Evolutionary conservation across 2,329 filamentous ascomycete genomes (phyloP), one percentile per base, ranked within the genome.

Genomic region (Septoria petroselini): DNA sequence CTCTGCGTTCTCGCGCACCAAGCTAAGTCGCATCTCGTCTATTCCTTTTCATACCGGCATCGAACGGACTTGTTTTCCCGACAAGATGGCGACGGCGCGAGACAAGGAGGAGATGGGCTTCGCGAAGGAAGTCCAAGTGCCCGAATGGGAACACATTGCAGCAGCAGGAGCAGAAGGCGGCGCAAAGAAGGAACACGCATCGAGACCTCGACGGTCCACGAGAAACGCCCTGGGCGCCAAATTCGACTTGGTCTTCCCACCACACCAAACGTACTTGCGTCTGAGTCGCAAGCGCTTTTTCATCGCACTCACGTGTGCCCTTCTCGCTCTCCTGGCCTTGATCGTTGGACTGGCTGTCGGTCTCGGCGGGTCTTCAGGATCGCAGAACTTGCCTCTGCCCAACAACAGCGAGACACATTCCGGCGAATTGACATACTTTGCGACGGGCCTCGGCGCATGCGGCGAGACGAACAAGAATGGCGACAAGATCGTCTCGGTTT

Each of bases 381-480:
- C 55, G 38, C 60, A 65, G 31, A 75, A 77, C 54, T 68, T 81
- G 3, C 77, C 78, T 2, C 70, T 81, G 3, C 78, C 78, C 2
- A 71, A 69, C 23, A 73, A 77, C 48, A 71, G 73, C 7, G 71
- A 75, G 2, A 73, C 76, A 1, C 81, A 79, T 60, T 76, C 71
- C 3, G 43, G 43, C 4, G 43, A 47, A n/a, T 34, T 47, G 33
- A 47, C 43, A 15, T 47, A 83, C 70, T 91, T 86, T 66, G 70
- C 73, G n/a, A 79, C 84, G 0, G 79, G 68, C 0, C 74, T 88
- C 3, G 86, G 87, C 9, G 82, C 86, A 0, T 91, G 88, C 64
- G 87, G 86, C 4, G 68, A 77, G 19, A 74, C 69, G 2, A 81
- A 78, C 46, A 67, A 64, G 1, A 71, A 74, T 7, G 68, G 65